Base-by-base conservation (phyloP, 1,139 yeast species). In the Candida labiduridarum region DNA sequence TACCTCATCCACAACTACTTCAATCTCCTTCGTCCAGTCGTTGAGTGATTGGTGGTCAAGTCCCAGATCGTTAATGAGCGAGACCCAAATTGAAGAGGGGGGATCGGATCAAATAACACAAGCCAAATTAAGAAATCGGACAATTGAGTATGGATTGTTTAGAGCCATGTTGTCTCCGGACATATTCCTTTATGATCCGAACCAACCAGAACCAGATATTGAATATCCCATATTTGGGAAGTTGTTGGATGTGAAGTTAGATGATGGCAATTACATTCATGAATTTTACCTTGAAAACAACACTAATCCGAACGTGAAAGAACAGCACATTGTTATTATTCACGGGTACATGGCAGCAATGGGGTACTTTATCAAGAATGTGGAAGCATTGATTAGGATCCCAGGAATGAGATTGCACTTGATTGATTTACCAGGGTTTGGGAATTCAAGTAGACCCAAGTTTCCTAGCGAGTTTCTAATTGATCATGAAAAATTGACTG, bases 331-430 rank as follows among this genome's bases (percentile, higher is more conserved):
- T 2, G 75, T 75, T 2, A 58, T 73, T 1, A 66, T 75, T 12
- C 80, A 76, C 55, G 80, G 80, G 8, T 76, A 74, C 54, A 75
- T 75, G 80, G 80, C 80, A 1, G 79, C 80, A 1, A 60, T 71
- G 51, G 80, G 80, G 2, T 75, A 69, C 57, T 75, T 73, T 53
- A 62, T 74, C 46, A 73, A 74, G 55, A 75, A 74, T 51, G 61
- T 72, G 40, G 79, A 74, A 52, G 55, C 56, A 1, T 52, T 75
- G 16, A 61, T 68, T 14, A 68, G 71, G 48, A 68, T 68, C 46
- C 68, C 73, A 1, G 71, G 76, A 0, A 45, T 72, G 8, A 59
- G 66, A 18, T 53, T 72, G 14, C 78, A 72, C 52, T 59, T 69
- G 12, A 65, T 76, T 42, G 80, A 76, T 52, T 56, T 74, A 53